Conservation (phyloP, 176 grass and related monocot species). For the Panicum miliaceum region DNA sequence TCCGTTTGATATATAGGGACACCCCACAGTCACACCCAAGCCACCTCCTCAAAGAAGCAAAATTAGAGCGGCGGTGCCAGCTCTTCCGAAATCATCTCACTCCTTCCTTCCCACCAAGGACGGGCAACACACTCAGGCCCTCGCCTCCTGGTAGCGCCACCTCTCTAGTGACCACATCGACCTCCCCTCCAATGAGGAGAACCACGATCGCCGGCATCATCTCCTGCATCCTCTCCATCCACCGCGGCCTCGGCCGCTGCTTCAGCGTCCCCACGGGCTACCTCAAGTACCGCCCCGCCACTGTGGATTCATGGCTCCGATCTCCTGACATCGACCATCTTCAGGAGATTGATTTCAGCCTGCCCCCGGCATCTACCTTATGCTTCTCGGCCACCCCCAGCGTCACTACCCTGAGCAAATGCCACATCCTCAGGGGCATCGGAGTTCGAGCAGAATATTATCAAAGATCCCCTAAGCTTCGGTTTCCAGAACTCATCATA, state of each 20-base stretch:
- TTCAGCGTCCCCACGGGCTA: not conserved
- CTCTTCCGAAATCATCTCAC: not conserved
- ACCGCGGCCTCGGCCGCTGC: not conserved
- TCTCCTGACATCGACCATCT: not conserved
- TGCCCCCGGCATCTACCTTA: conserved; percentile 39
- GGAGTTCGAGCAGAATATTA: not conserved
- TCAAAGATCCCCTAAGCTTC: not conserved
- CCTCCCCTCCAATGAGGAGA: not conserved
- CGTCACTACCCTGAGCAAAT: not conserved
- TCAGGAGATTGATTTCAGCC: not conserved
- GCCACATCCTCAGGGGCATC: not conserved
- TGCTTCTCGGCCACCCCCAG: conserved; percentile 9
- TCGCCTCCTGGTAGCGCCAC: not conserved
- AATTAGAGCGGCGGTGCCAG: not conserved
- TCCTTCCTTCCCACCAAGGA: conserved; percentile 24
- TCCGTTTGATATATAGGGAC: too few species aligned
- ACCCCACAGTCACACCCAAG: too few species aligned
- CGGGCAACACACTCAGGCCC: not conserved
- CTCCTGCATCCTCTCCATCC: not conserved
- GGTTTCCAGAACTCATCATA: not conserved
- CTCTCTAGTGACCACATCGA: not conserved
- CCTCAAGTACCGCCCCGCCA: not conserved
- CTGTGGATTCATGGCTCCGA: not conserved
- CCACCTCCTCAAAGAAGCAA: too few species aligned
- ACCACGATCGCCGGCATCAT: not conserved